These are phyloP conservation scores for Citrus maxima DNA, from an alignment of 345 rosid genomes.

Conservation along the genomic window DNA sequence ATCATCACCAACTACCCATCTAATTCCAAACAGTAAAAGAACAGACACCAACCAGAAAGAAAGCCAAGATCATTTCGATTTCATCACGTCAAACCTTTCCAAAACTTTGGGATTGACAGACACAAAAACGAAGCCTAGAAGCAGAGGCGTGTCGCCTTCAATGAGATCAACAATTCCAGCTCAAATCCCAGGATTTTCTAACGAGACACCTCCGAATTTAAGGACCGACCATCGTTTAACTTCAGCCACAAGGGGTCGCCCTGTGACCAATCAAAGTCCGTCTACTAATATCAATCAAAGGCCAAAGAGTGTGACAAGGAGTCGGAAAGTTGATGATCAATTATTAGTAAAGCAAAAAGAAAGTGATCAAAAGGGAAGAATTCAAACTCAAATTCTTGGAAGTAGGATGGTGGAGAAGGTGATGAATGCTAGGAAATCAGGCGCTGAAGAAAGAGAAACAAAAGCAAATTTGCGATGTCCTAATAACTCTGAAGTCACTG, in stretches of 20 bases:
- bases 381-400: constrained; percentile 37
- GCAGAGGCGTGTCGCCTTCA: constrained; percentile 36
- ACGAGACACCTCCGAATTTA: constrained; percentile 38
- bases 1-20: neutral
- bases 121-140: constrained; percentile 22
- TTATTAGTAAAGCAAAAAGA: neutral
- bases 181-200: constrained; percentile 29
- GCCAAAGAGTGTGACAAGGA: constrained; percentile 35
- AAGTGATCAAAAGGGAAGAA: neutral
- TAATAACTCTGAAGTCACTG: neutral
- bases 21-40: neutral
- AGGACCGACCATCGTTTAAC: constrained; percentile 11
- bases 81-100: constrained; percentile 19
- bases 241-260: constrained; percentile 34
- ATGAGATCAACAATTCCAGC: constrained; percentile 24
- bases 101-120: neutral
- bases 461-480: constrained; percentile 15
- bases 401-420: constrained; percentile 66
- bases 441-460: constrained; percentile 20
- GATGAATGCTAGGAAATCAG: constrained; percentile 55
- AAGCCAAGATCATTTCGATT: constrained; percentile 4
- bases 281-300: neutral
- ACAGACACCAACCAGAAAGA: neutral
- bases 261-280: neutral
- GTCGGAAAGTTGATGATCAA: constrained; percentile 25